These are phyloP conservation scores for Falciphora oryzae DNA, from an alignment of 2,329 filamentous ascomycete genomes.

Conservation along the genomic window DNA sequence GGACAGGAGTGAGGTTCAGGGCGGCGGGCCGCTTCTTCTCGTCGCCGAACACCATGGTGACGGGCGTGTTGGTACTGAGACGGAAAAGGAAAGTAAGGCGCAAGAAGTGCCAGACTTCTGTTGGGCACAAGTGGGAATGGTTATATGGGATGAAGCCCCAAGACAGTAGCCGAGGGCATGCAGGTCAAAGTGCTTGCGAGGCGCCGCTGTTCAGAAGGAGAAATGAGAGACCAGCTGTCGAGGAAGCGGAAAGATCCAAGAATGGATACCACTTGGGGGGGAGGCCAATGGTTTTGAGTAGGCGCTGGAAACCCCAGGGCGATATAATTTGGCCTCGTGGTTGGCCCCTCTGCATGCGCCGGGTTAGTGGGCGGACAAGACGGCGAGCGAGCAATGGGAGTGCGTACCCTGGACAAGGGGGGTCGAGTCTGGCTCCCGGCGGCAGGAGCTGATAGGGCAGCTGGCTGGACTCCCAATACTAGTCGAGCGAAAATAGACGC, in stretches of 20 bases:
- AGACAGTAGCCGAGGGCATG: background rate
- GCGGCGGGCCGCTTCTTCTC: conserved; percentile 53
- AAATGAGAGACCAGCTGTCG: conserved; percentile 50
- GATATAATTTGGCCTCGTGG: conserved; percentile 27
- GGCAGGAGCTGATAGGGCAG: conserved; percentile 38
- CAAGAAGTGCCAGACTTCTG: conserved; percentile 4
- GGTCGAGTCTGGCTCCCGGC: conserved; percentile 23
- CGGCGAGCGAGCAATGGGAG: conserved; percentile 30
- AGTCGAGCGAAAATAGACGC: conserved; percentile 40
- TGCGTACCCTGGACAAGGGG: conserved; percentile 34
- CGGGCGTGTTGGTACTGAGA: conserved; percentile 16
- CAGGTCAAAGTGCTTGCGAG: background rate
- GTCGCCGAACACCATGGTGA: conserved; percentile 31
- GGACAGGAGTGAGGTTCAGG: conserved; percentile 45
- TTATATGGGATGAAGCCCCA: conserved; percentile 11
- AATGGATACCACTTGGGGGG: conserved; percentile 31
- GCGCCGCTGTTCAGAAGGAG: conserved; percentile 22
- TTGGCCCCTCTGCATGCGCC: conserved; percentile 30
- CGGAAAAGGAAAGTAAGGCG: conserved; percentile 14
- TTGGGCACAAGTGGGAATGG: conserved; percentile 5
- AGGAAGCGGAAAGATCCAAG: conserved; percentile 29
- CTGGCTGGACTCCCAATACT: conserved; percentile 14
- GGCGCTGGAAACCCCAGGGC: conserved; percentile 28
- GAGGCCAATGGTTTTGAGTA: conserved; percentile 46
- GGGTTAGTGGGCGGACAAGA: conserved; percentile 30